These are phyloP conservation scores for Elaeis guineensis DNA, from an alignment of 176 grass and related monocot species.

Conservation along the genomic window DNA sequence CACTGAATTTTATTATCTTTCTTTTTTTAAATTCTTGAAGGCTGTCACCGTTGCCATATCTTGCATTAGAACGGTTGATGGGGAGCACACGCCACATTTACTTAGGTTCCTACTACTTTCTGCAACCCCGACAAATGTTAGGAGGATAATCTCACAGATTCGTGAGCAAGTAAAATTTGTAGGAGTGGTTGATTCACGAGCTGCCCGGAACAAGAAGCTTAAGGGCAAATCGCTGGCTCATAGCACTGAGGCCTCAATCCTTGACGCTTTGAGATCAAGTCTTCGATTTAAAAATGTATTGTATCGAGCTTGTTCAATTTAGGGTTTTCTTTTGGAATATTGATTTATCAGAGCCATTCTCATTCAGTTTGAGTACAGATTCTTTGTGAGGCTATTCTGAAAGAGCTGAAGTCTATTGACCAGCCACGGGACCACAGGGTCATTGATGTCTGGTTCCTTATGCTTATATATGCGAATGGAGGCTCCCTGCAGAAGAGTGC, in stretches of 20 bases:
- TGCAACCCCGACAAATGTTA: constrained; percentile 55
- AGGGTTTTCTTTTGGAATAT: too few relatives aligned
- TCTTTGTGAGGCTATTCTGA: constrained; percentile 65
- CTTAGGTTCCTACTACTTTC: constrained; percentile 79
- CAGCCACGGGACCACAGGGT: constrained; percentile 58
- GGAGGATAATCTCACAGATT: constrained; percentile 75
- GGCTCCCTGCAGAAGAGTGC: constrained; percentile 60
- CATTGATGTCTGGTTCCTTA: constrained; percentile 86
- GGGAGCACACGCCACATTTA: constrained; percentile 68
- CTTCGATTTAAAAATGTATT: constrained; percentile 79
- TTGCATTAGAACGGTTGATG: constrained; percentile 67
- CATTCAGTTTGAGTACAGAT: constrained; percentile 43
- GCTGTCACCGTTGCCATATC: constrained; percentile 78
- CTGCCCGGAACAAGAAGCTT: constrained; percentile 60
- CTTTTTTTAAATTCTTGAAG: constrained; percentile 32
- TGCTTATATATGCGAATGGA: constrained; percentile 76
- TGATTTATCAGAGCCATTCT: constrained; percentile 6
- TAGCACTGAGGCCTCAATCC: constrained; percentile 56
- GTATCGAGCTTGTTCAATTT: neutral
- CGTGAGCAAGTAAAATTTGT: constrained; percentile 78
- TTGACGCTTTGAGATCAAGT: constrained; percentile 65
- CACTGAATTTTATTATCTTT: too few relatives aligned
- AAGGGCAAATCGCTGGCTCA: constrained; percentile 60
- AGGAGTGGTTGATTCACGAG: constrained; percentile 36
- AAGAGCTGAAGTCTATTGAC: constrained; percentile 60